Percentiles rank a stretch among this genome's conserved stretches.
Evolutionary conservation across 257 asterid species (phyloP).

Genomic region (Nicotiana paniculata): DNA sequence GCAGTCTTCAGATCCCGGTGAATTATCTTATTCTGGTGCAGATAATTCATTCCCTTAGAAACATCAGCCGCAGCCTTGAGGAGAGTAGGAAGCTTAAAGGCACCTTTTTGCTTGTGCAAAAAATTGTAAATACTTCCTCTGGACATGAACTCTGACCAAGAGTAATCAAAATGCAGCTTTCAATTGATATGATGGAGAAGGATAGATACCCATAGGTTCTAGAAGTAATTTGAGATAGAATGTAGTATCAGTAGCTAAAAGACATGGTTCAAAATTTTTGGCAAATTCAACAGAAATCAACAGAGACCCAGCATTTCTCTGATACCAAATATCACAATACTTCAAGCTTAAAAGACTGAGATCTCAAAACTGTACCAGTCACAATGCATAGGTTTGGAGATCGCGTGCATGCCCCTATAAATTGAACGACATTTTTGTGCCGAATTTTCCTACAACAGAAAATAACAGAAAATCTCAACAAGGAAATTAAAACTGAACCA

Average conservation of each 20-base stretch:
- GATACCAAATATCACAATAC: not conserved
- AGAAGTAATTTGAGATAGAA: not conserved
- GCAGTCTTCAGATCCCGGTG: conserved; percentile 44
- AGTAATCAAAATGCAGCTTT: not conserved
- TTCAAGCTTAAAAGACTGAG: not conserved
- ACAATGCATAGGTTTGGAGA: no score
- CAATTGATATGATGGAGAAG: not conserved
- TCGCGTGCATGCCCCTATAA: not conserved
- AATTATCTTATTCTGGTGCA: conserved; percentile 40
- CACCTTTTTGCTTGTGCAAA: conserved; percentile 31
- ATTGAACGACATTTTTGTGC: conserved; percentile 29
- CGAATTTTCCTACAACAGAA: conserved; percentile 23
- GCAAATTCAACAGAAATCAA: not conserved
- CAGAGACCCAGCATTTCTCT: not conserved
- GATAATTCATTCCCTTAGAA: conserved; percentile 38
- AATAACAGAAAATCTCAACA: not conserved
- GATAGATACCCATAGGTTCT: not conserved
- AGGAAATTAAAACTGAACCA: not conserved
- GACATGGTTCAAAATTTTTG: not conserved
- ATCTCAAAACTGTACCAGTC: not conserved
- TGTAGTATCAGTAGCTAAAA: not conserved
- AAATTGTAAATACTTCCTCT: conserved; percentile 33
- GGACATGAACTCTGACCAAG: conserved; percentile 36
- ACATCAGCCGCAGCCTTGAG: no score
- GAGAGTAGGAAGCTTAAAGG: conserved; percentile 20